These are phyloP conservation scores for Cymbopogon flexuosus DNA, from an alignment of 202 grass and related monocot species.

Conservation along the genomic window DNA sequence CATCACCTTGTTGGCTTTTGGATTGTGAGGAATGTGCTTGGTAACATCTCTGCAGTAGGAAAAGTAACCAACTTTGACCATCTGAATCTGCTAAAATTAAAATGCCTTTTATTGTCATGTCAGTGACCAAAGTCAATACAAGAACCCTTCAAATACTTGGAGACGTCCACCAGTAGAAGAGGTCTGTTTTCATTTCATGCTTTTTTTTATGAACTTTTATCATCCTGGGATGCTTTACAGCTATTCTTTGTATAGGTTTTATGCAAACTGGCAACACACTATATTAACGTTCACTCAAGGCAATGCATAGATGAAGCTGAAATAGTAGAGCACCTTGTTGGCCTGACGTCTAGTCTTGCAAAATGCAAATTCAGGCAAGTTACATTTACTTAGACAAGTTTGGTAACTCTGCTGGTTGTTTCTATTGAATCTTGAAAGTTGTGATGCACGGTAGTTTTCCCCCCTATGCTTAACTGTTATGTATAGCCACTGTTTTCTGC, in stretches of 20 bases:
- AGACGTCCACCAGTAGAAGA: constrained; percentile 62
- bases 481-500: neutral
- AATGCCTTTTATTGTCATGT: constrained; percentile 8
- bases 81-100: neutral
- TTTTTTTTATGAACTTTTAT: neutral
- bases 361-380: constrained; percentile 73
- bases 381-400: constrained; percentile 5
- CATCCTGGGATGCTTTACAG: constrained; percentile 6
- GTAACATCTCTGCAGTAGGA: neutral
- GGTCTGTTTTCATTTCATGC: constrained; percentile 42
- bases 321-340: constrained; percentile 74
- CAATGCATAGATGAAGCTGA: constrained; percentile 81
- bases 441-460: neutral
- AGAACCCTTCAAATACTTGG: constrained; percentile 55
- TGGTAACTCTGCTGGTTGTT: neutral
- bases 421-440: neutral
- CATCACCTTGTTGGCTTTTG: neutral
- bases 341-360: constrained; percentile 79
- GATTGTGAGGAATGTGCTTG: neutral
- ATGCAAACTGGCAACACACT: constrained; percentile 76
- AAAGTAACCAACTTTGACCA: neutral
- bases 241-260: constrained; percentile 45
- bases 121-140: constrained; percentile 80
- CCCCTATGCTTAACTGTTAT: neutral
- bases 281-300: constrained; percentile 67